phyloP scores from a whole-genome alignment of 495 filamentous ascomycete species.

The Neurospora sp. region DNA sequence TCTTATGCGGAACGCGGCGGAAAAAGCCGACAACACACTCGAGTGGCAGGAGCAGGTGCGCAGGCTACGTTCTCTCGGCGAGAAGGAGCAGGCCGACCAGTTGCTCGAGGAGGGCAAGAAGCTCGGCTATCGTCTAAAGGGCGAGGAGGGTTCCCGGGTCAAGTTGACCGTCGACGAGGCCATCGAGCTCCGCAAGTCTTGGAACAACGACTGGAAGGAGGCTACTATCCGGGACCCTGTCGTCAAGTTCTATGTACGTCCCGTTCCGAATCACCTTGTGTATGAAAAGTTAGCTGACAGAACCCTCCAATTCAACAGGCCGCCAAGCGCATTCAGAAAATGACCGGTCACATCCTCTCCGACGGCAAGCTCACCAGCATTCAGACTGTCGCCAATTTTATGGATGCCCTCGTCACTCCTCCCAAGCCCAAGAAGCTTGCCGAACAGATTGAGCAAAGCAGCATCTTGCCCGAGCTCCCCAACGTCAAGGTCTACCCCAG shows the following conservation, averaged over 20 bases:
- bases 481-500: slow-evolving; percentile 59
- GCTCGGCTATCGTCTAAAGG: neutral
- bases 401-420: slow-evolving; percentile 41
- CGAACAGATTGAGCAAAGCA: slow-evolving; percentile 31
- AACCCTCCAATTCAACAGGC: slow-evolving; percentile 35
- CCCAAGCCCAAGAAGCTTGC: slow-evolving; percentile 50
- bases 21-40: neutral
- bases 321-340: slow-evolving; percentile 64
- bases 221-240: slow-evolving; percentile 46
- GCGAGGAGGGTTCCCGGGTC: neutral
- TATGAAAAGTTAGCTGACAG: neutral
- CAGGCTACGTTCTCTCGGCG: neutral
- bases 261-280: neutral
- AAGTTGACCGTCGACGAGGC: slow-evolving; percentile 17
- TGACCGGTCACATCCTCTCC: slow-evolving; percentile 62
- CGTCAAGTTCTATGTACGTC: slow-evolving; percentile 58
- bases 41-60: neutral
- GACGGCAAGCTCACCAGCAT: slow-evolving; percentile 52
- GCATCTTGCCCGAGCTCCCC: slow-evolving; percentile 39
- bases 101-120: neutral
- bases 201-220: slow-evolving; percentile 41
- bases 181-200: slow-evolving; percentile 18
- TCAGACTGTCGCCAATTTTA: slow-evolving; percentile 43
- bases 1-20: neutral
- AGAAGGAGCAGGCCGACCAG: slow-evolving; percentile 3